Evolutionary conservation across 2,329 filamentous ascomycete species (phyloP).

Genomic region (Sarocladiaceae sp.): DNA sequence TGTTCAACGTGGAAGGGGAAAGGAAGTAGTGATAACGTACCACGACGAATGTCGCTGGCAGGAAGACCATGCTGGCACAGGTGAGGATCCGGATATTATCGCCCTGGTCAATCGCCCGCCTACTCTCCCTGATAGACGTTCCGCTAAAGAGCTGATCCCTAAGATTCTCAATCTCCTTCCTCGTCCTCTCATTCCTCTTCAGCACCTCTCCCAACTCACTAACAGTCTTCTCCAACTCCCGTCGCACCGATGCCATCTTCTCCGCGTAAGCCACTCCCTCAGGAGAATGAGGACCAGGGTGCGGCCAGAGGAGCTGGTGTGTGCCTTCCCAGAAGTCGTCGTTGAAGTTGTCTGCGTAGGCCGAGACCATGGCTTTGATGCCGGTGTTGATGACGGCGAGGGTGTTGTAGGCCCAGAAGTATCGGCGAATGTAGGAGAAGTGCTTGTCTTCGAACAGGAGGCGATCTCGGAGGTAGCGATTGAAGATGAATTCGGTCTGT

Average conservation of each 20-base stretch:
- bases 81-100: constrained; percentile 59
- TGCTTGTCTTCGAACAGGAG: constrained; percentile 57
- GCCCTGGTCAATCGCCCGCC: constrained; percentile 59
- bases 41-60: constrained; percentile 59
- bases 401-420: constrained; percentile 61
- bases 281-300: constrained; percentile 17
- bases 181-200: constrained; percentile 46
- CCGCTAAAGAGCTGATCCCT: constrained; percentile 60
- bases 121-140: constrained; percentile 57
- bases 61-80: constrained; percentile 56
- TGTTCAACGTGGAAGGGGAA: neutral
- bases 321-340: constrained; percentile 54
- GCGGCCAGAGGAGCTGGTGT: constrained; percentile 52
- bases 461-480: constrained; percentile 49
- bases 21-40: constrained; percentile 21
- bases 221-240: constrained; percentile 48
- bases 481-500: constrained; percentile 53
- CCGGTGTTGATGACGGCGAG: constrained; percentile 56
- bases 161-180: constrained; percentile 51
- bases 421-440: constrained; percentile 57
- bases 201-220: constrained; percentile 42
- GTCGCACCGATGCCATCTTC: constrained; percentile 39
- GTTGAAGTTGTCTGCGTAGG: constrained; percentile 54
- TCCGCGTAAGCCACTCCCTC: constrained; percentile 42
- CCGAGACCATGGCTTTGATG: constrained; percentile 53